These are phyloP conservation scores for Pinus tabuliformis DNA, from an alignment of 75 land plant species.

Conservation along the genomic window DNA sequence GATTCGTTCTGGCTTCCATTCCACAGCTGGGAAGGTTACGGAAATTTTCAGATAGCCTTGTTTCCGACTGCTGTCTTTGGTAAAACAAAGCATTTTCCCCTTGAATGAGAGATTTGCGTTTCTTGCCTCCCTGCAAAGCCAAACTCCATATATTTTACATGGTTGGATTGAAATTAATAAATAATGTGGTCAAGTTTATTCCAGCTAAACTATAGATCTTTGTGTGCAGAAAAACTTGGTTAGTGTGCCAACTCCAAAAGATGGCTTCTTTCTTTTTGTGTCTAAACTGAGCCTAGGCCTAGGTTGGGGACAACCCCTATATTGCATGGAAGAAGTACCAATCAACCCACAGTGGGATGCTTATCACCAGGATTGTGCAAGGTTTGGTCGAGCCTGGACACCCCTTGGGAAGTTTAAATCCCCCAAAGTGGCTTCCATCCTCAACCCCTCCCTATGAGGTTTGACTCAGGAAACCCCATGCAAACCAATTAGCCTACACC, in stretches of 20 bases:
- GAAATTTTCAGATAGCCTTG: neutral
- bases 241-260: neutral
- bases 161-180: neutral
- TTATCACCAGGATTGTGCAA: too few species aligned
- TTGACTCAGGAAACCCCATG: too few species aligned
- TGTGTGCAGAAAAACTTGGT: neutral
- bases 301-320: too few species aligned
- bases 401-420: too few species aligned
- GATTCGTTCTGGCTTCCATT: neutral
- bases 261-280: too few species aligned
- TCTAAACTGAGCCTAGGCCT: too few species aligned
- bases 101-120: neutral
- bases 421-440: too few species aligned
- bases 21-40: conserved; percentile 10
- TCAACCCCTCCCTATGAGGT: too few species aligned
- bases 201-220: neutral
- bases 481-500: too few species aligned
- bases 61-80: neutral
- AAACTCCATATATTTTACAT: neutral
- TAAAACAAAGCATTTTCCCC: conserved; percentile 11
- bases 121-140: conserved; percentile 4
- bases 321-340: too few species aligned
- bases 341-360: too few species aligned
- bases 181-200: neutral
- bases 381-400: too few species aligned